phyloP scores from a whole-genome alignment of 257 asterid species.

The Lantana camara region DNA sequence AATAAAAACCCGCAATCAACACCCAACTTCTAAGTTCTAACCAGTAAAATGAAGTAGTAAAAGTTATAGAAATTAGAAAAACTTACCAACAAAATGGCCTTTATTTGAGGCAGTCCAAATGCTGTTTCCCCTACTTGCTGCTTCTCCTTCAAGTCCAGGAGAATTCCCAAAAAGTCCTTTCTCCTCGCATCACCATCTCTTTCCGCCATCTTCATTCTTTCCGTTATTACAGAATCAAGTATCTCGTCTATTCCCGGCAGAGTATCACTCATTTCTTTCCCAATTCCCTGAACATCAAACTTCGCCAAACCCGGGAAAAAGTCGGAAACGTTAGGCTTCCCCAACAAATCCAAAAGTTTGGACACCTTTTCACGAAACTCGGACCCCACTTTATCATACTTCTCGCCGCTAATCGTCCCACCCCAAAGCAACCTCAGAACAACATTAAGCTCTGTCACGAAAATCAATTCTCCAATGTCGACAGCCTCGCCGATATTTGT shows the following conservation, averaged over 20 bases:
- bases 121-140: neutral
- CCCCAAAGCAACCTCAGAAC: conserved; percentile 43
- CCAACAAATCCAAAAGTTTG: conserved; percentile 12
- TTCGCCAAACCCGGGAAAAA: conserved; percentile 23
- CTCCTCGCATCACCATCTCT: neutral
- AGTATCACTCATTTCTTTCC: conserved; percentile 27
- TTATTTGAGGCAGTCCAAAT: neutral
- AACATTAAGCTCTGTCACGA: conserved; percentile 30
- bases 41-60: no score
- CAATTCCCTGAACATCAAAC: conserved; percentile 43
- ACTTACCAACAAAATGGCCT: neutral
- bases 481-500: conserved; percentile 3
- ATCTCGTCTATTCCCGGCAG: conserved; percentile 15
- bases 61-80: neutral
- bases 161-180: neutral
- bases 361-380: conserved; percentile 27
- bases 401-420: conserved; percentile 27
- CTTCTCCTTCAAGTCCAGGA: neutral
- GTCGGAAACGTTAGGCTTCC: conserved; percentile 35
- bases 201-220: neutral
- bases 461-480: conserved; percentile 34
- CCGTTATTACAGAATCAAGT: conserved; percentile 9
- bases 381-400: conserved; percentile 15
- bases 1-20: no score
- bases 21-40: no score